Evolutionary conservation across 495 filamentous ascomycete genomes (phyloP), one percentile per base, ranked within the genome.

Genomic region (Barbatosphaeria neglecta): DNA sequence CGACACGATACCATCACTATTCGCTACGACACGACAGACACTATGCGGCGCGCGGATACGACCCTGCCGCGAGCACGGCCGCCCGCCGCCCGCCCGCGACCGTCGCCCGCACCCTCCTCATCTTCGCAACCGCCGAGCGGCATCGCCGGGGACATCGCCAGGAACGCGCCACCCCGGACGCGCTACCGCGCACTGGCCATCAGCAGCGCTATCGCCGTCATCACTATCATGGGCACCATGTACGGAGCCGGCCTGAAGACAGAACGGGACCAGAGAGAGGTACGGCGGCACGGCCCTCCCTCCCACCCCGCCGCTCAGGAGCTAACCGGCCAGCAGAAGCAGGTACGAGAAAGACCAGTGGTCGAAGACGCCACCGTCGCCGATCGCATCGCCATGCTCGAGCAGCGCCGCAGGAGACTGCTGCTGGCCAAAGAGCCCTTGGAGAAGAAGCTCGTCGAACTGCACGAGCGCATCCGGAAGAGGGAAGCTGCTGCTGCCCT

Each of bases 241-340:
- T 78, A 78, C 55, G 78, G 78, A 18, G 78, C 78, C 2, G 69
- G 69, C n/a, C 55, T 82, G 24, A 81, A 80, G 61, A 70, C 64
- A 45, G 59, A 60, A 47, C 58, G 69, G 48, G 72, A 80, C 24
- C 60, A 50, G 41, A 53, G 50, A 10, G 47, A 52, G 4, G 65
- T 65, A 55, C 4, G 57, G n/a, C n/a, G n/a, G n/a, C n/a, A n/a
- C n/a, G n/a, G n/a, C n/a, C n/a, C n/a, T n/a, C n/a, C n/a, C n/a
- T 51, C 25, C 19, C 22, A 20, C 18, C 22, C 19, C 40, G 22
- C 18, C 22, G 10, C 17, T 22, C 17, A 37, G 28, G n/a, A 23
- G 13, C 25, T 19, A 23, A 20, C 33, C 4, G 20, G 20, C 40
- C 40, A 47, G 25, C 18, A 48, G 43, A 49, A 41, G 49, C 37